These are phyloP conservation scores for Nevesoporus exiguus DNA, from an alignment of 768 basidiomycete species.

Conservation along the genomic window DNA sequence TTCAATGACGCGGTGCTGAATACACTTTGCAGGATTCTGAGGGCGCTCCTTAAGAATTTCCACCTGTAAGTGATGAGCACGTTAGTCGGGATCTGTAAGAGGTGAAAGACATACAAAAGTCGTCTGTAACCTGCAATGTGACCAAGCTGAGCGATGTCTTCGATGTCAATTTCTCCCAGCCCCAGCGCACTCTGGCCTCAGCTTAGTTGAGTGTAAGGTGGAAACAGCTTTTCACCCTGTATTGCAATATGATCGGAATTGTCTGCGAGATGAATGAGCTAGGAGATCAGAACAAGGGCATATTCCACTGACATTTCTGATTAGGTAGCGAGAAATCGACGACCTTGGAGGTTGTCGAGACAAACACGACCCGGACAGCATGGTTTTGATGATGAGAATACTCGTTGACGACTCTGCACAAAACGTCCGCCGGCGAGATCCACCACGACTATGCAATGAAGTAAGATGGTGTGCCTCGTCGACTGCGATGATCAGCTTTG, in stretches of 20 bases:
- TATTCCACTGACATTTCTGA: not conserved
- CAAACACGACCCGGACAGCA: conserved; percentile 16
- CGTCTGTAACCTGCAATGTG: conserved; percentile 3
- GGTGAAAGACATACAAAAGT: not conserved
- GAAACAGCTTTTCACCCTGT: not conserved
- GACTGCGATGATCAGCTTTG: conserved; percentile 15
- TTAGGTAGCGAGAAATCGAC: conserved; percentile 6
- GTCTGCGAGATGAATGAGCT: not conserved
- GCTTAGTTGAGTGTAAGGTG: too few relatives aligned
- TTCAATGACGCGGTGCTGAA: not conserved
- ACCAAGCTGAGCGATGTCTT: not conserved
- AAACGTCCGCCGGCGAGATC: not conserved
- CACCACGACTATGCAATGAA: too few relatives aligned
- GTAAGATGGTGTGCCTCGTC: too few relatives aligned
- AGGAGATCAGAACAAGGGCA: not conserved
- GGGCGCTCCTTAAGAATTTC: conserved; percentile 3
- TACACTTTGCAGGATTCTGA: not conserved
- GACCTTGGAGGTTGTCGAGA: conserved; percentile 13
- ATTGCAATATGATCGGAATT: too few relatives aligned
- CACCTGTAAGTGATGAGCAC: too few relatives aligned
- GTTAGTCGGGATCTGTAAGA: not conserved
- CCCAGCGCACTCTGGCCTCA: conserved; percentile 15
- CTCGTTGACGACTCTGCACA: not conserved
- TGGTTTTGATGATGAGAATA: not conserved
- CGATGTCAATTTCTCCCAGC: not conserved